Conservation (phyloP, 2,329 filamentous ascomycete genomes). For the Hypoxylon rubiginosum region DNA sequence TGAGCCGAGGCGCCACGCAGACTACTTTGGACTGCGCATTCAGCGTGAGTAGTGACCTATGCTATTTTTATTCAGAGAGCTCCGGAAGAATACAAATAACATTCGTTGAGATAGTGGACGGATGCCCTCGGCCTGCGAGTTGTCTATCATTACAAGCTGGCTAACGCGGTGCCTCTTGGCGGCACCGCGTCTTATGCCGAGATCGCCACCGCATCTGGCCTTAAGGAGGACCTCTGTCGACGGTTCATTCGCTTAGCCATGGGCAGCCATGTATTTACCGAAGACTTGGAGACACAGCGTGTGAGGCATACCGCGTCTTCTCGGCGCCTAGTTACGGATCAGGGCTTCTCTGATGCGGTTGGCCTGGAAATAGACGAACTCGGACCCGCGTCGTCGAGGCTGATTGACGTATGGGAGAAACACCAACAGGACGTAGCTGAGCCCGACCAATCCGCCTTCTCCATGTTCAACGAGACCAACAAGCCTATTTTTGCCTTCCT, state of each 20-base stretch:
- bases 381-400: slow-evolving; percentile 28
- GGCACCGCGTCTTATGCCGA: slow-evolving; percentile 30
- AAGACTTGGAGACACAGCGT: slow-evolving; percentile 23
- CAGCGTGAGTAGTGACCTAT: slow-evolving; percentile 21
- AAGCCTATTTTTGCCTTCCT: slow-evolving; percentile 23
- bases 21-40: slow-evolving; percentile 25
- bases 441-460: slow-evolving; percentile 24
- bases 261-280: slow-evolving; percentile 26
- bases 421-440: slow-evolving; percentile 17
- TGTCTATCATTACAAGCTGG: slow-evolving; percentile 33
- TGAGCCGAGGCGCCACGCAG: slow-evolving; percentile 26
- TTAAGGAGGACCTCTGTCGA: slow-evolving; percentile 23
- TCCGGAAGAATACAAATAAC: slow-evolving; percentile 12
- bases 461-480: slow-evolving; percentile 27
- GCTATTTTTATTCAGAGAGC: slow-evolving; percentile 7
- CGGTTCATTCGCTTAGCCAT: slow-evolving; percentile 30
- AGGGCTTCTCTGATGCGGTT: slow-evolving; percentile 24
- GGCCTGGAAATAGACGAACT: slow-evolving; percentile 33
- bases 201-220: slow-evolving; percentile 26
- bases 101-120: slow-evolving; percentile 23
- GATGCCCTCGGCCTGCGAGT: slow-evolving; percentile 27
- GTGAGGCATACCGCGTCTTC: slow-evolving; percentile 33
- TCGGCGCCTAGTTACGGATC: slow-evolving; percentile 25
- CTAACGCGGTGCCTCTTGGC: slow-evolving; percentile 27
- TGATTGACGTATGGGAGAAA: slow-evolving; percentile 29